Conservation (phyloP, 1,139 yeast species). For the Nadsonia starkeyi-henricii region DNA sequence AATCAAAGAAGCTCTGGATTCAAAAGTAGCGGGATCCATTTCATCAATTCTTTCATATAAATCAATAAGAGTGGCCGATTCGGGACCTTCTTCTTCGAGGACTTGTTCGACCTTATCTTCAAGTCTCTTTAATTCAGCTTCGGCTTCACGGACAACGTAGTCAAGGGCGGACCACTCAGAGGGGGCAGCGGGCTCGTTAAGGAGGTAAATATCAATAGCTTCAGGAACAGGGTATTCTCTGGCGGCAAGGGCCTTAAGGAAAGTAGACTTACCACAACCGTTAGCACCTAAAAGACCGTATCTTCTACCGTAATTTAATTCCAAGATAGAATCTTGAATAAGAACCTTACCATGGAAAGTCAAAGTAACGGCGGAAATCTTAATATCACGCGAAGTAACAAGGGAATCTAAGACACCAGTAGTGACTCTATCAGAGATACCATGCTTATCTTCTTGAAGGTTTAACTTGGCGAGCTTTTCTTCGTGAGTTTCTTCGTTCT, state of each 20-base stretch:
- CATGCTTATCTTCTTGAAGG: slow-evolving; percentile 85
- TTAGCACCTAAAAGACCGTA: slow-evolving; percentile 87
- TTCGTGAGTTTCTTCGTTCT: slow-evolving; percentile 42
- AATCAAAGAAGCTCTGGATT: slow-evolving; percentile 90
- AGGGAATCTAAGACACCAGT: slow-evolving; percentile 93
- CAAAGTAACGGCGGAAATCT: slow-evolving; percentile 76
- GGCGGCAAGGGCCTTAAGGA: slow-evolving; percentile 83
- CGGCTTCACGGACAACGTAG: slow-evolving; percentile 95
- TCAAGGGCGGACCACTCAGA: slow-evolving; percentile 85
- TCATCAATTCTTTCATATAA: slow-evolving; percentile 90
- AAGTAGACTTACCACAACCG: slow-evolving; percentile 98
- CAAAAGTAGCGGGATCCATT: slow-evolving; percentile 93
- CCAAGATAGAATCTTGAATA: slow-evolving; percentile 80
- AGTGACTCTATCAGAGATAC: slow-evolving; percentile 91
- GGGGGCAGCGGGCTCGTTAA: slow-evolving; percentile 96
- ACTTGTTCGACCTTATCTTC: slow-evolving; percentile 87
- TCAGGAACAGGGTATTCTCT: slow-evolving; percentile 95
- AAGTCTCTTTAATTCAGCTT: slow-evolving; percentile 74
- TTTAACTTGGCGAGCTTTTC: slow-evolving; percentile 49
- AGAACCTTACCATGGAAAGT: slow-evolving; percentile 96
- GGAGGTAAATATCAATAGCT: slow-evolving; percentile 74
- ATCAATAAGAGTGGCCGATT: slow-evolving; percentile 71
- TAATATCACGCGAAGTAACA: slow-evolving; percentile 84
- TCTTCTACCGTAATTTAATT: slow-evolving; percentile 93
- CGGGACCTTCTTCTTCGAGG: slow-evolving; percentile 88